Base-by-base conservation (phyloP, 1,139 yeast species). In the Chernovozyma sophiae-reginae region DNA sequence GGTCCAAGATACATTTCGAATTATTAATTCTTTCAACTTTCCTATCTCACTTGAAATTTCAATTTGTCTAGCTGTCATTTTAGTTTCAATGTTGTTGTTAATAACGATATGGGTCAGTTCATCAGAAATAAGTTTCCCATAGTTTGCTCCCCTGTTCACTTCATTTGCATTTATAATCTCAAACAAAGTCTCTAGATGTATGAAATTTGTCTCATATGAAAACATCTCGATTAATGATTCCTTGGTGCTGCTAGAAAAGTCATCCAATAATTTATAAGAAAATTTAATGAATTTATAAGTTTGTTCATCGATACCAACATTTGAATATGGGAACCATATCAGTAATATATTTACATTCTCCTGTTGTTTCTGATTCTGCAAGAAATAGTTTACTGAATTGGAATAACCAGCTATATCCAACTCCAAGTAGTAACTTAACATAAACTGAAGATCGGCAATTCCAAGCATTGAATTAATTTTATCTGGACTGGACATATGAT, bases 111-210 rank as follows among this genome's bases (percentile, higher is more conserved):
- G n/a, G n/a, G n/a, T n/a, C n/a, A n/a, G n/a, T n/a, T n/a, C n/a
- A n/a, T n/a, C n/a, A n/a, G n/a, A n/a, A n/a, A n/a, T n/a, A 20
- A 20, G 10, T 7, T 20, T 7, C 10, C 23, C 23, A 12, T 29
- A 12, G 12, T 15, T 27, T 25, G 33, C 32, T 4, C 11, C 17
- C 10, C 10, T 17, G 18, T 35, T 23, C 5, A 12, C 24, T 4
- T 33, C 26, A 8, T 43, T 34, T 11, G 10, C 11, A 11, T 11
- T 16, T 7, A 16, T 11, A 13, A 38, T 32, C n/a, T 39, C 34
- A 31, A 41, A 44, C 13, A 53, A 28, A 2, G 49, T 36, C 13
- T 42, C 43, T 34, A 51, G 47, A 38, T 52, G 49, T 20, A 51
- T 48, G 22, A 45, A 49, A 31, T 51, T 42, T 33, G 44, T 20